Evolutionary conservation across 129 eudicot genomes (phyloP).

Genomic region (Dittrichia graveolens): DNA sequence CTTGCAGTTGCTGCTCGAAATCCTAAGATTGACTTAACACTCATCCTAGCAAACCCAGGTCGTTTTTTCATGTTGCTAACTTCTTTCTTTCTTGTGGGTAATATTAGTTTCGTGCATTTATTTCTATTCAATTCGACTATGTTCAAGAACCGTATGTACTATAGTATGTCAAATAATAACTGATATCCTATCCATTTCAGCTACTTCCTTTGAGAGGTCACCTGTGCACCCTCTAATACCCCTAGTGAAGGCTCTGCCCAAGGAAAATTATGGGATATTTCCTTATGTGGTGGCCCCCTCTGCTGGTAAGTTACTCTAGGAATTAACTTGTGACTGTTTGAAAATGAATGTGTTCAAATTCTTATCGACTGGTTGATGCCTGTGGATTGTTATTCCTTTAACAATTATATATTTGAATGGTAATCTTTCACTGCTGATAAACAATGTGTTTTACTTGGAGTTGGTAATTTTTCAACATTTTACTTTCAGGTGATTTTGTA

Average conservation of each 20-base stretch:
- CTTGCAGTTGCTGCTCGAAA: slow-evolving; percentile 84
- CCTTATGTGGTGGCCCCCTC: slow-evolving; percentile 69
- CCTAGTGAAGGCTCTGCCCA: slow-evolving; percentile 64
- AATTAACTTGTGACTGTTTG: background rate
- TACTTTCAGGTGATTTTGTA: slow-evolving; percentile 63
- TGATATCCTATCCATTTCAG: slow-evolving; percentile 52
- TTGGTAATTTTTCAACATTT: background rate
- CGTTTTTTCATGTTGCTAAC: background rate
- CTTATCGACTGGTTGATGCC: too few relatives aligned
- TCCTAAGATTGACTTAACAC: slow-evolving; percentile 65
- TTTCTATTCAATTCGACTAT: background rate
- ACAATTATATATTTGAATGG: too few relatives aligned
- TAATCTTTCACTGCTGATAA: background rate
- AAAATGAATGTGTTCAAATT: too few relatives aligned
- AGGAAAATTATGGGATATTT: slow-evolving; percentile 57
- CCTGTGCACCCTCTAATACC: slow-evolving; percentile 67
- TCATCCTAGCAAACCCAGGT: slow-evolving; percentile 84
- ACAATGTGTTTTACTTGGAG: background rate
- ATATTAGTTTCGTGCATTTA: too few relatives aligned
- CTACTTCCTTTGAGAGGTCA: slow-evolving; percentile 84
- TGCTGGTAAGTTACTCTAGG: slow-evolving; percentile 48
- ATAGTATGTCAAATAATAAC: slow-evolving; percentile 5
- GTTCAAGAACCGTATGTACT: background rate
- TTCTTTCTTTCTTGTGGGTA: background rate
- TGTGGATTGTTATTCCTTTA: too few relatives aligned